These are phyloP conservation scores for Ceratocystis eucalypticola DNA, from an alignment of 2,329 filamentous ascomycete species.

Conservation along the genomic window DNA sequence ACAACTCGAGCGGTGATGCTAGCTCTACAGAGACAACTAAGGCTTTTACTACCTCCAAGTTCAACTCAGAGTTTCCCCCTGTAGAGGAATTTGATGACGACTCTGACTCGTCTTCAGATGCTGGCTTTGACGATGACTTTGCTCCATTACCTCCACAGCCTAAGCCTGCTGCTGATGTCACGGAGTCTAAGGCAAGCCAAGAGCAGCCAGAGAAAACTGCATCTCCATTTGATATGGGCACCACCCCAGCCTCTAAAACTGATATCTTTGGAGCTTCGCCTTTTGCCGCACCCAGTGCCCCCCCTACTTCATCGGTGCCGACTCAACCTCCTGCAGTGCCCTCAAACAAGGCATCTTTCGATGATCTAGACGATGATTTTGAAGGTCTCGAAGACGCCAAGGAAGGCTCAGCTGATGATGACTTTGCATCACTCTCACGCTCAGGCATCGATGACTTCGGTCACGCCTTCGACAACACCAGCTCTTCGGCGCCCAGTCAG, in stretches of 20 bases:
- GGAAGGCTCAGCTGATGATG: constrained; percentile 65
- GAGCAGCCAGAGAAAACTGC: constrained; percentile 10
- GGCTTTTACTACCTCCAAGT: constrained; percentile 35
- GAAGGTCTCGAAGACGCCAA: constrained; percentile 74
- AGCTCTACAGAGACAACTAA: constrained; percentile 24
- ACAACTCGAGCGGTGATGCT: constrained; percentile 33
- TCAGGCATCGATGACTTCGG: constrained; percentile 68
- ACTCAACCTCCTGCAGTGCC: constrained; percentile 24
- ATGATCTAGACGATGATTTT: constrained; percentile 68
- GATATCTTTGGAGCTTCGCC: constrained; percentile 31
- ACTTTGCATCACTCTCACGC: constrained; percentile 61
- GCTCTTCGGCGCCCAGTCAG: constrained; percentile 43
- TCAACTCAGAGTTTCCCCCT: constrained; percentile 76
- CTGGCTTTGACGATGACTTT: constrained; percentile 89
- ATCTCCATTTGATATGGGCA: constrained; percentile 11
- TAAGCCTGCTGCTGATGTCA: constrained; percentile 21
- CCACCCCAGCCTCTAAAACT: constrained; percentile 20
- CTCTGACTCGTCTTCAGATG: constrained; percentile 66
- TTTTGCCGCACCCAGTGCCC: constrained; percentile 21
- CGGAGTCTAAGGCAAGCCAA: constrained; percentile 24
- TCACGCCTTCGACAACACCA: constrained; percentile 64
- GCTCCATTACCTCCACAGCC: constrained; percentile 44
- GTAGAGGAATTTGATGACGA: constrained; percentile 79
- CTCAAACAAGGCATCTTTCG: constrained; percentile 44
- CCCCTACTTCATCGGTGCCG: constrained; percentile 22